Evolutionary conservation across 1,139 yeast species (phyloP), one percentile per base, ranked within the genome.

Genomic region (Hyphopichia burtonii): DNA sequence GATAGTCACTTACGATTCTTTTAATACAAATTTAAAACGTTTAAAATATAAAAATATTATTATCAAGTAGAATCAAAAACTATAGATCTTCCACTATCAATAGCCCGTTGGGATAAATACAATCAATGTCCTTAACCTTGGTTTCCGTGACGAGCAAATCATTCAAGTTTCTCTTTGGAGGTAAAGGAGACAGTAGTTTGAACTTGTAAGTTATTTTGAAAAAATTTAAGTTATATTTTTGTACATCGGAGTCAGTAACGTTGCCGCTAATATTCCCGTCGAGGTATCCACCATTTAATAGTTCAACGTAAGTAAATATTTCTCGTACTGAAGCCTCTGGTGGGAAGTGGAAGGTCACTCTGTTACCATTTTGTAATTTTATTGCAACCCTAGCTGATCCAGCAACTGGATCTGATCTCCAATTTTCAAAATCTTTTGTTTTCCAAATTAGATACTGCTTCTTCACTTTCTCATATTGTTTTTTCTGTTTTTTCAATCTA

Each of bases 251-350:
- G 20, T 59, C 64, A 22, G 41, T 68, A 48, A 55, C 68, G 81
- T 14, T 57, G 47, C 49, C 34, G 14, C 18, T 43, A 7, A 50
- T 43, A 16, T 49, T 53, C 28, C 54, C 50, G 1, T 67, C 59
- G 18, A 80, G 50, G 38, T 71, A 67, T 8, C 62, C 70, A 15
- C 52, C 55, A 17, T 51, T 51, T 28, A 54, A 43, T 39, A 71
- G 46, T 52, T 83, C 89, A 7, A 81, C 80, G 53, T 63, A 82
- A 3, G 79, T 77, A 54, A 80, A 85, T 4, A 85, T 63, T 47
- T 83, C 88, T 43, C 76, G 81, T 2, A 83, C 57, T 0, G 65
- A 53, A 34, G 63, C 58, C 15, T 63, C 57, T n/a, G 76, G 70
- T 16, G 77, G 72, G 49, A 84, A 80, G 38, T 63, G 64, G 28